A percentile compares a stretch with the other conserved stretches of the same genome.
Conservation (phyloP, 257 asterid genomes). For the Nicotiana attenuata region DNA sequence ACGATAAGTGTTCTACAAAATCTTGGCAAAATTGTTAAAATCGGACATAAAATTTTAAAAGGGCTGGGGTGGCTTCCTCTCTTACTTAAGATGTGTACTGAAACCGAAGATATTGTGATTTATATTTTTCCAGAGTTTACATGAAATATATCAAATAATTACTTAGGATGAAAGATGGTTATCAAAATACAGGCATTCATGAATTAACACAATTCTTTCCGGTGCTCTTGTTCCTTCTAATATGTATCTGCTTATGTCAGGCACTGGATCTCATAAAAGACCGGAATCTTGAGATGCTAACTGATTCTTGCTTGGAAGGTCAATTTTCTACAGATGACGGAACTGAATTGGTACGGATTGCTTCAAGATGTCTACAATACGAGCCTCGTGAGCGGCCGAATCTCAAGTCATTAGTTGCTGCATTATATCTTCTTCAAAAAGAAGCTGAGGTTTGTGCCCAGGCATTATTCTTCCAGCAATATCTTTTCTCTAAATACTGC, state of each 20-base stretch:
- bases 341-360: slow-evolving; percentile 79
- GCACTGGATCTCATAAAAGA: slow-evolving; percentile 47
- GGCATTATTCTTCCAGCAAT: background rate
- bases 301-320: slow-evolving; percentile 78
- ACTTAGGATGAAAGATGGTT: background rate
- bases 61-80: background rate
- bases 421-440: slow-evolving; percentile 71
- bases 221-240: background rate
- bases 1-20: background rate
- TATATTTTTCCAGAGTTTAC: background rate
- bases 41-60: background rate
- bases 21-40: background rate
- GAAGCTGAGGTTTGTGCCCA: slow-evolving; percentile 59
- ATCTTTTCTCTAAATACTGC: background rate
- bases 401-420: slow-evolving; percentile 52
- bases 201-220: background rate
- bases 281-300: slow-evolving; percentile 44
- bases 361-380: slow-evolving; percentile 90
- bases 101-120: background rate
- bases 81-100: background rate
- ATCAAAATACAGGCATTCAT: background rate
- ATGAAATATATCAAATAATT: too few species aligned
- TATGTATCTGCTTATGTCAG: slow-evolving; percentile 20
- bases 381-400: slow-evolving; percentile 94
- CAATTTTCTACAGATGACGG: slow-evolving; percentile 80